Evolutionary conservation across 2,329 filamentous ascomycete species (phyloP).

Genomic region (Xylariomycetidae sp.): DNA sequence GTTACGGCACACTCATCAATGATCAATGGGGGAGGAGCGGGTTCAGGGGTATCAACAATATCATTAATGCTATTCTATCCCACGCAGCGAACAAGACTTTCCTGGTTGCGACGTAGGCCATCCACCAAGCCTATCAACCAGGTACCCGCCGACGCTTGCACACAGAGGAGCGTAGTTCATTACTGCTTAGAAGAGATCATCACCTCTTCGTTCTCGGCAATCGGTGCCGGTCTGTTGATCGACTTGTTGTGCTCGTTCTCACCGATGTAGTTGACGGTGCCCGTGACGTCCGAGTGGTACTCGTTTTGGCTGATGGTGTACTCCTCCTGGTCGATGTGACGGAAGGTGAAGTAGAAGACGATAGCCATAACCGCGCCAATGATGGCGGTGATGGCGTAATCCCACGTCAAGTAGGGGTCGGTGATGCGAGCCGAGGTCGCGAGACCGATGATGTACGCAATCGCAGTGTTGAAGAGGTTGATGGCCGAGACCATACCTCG

Average conservation of each 20-base stretch:
- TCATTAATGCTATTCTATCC: too few relatives aligned
- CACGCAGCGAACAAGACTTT: too few relatives aligned
- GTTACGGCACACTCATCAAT: too few relatives aligned
- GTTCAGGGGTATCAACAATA: too few relatives aligned
- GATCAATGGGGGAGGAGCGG: too few relatives aligned
- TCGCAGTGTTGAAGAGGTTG: slow-evolving; percentile 40
- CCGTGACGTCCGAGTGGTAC: slow-evolving; percentile 29
- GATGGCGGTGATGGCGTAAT: slow-evolving; percentile 42
- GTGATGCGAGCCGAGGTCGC: slow-evolving; percentile 38
- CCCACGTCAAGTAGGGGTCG: slow-evolving; percentile 45
- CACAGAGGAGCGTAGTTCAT: too few relatives aligned
- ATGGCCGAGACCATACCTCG: slow-evolving; percentile 43
- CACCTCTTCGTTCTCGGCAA: slow-evolving; percentile 28
- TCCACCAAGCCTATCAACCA: too few relatives aligned
- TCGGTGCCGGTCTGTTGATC: slow-evolving; percentile 23
- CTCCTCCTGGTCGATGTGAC: slow-evolving; percentile 41
- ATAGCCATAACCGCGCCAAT: slow-evolving; percentile 37
- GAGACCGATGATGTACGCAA: slow-evolving; percentile 40
- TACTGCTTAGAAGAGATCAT: slow-evolving; percentile 30
- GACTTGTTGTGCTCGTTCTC: slow-evolving; percentile 35
- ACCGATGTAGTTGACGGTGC: slow-evolving; percentile 33
- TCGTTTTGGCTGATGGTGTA: slow-evolving; percentile 34
- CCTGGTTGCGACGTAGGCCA: too few relatives aligned
- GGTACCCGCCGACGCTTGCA: too few relatives aligned
- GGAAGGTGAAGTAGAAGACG: slow-evolving; percentile 40